These are phyloP conservation scores for Jaenimonas drosophilae DNA, from an alignment of 208 protist species.

Conservation along the genomic window DNA sequence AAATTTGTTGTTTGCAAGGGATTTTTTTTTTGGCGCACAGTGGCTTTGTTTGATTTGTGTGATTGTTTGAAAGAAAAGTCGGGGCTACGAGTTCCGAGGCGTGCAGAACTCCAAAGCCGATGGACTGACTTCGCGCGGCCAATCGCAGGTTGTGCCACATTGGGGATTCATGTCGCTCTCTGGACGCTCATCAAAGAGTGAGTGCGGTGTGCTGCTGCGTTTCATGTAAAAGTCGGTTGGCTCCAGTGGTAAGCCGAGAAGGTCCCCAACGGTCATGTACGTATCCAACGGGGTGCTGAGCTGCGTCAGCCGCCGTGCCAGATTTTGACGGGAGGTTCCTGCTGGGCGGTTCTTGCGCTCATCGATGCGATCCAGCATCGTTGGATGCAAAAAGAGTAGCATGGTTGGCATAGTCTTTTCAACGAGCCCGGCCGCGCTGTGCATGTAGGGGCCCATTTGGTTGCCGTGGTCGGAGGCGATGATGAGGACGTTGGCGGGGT, in stretches of 20 bases:
- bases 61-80: no score
- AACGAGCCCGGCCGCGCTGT: background rate
- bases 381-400: background rate
- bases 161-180: no score
- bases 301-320: background rate
- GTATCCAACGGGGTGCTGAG: background rate
- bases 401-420: background rate
- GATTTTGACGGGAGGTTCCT: background rate
- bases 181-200: no score
- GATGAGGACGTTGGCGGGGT: conserved; percentile 1
- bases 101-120: no score
- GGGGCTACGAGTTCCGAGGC: no score
- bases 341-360: background rate
- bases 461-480: conserved; percentile 1
- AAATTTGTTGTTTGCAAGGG: no score
- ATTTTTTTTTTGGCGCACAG: no score
- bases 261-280: conserved; percentile 1
- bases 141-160: no score
- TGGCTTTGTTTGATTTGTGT: no score
- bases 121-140: no score
- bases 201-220: no score
- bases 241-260: conserved; percentile 1
- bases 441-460: background rate
- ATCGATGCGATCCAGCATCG: background rate
- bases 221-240: no score